Evolutionary conservation across 2,329 filamentous ascomycete genomes (phyloP).

Genomic region (Metarhizium sp.): DNA sequence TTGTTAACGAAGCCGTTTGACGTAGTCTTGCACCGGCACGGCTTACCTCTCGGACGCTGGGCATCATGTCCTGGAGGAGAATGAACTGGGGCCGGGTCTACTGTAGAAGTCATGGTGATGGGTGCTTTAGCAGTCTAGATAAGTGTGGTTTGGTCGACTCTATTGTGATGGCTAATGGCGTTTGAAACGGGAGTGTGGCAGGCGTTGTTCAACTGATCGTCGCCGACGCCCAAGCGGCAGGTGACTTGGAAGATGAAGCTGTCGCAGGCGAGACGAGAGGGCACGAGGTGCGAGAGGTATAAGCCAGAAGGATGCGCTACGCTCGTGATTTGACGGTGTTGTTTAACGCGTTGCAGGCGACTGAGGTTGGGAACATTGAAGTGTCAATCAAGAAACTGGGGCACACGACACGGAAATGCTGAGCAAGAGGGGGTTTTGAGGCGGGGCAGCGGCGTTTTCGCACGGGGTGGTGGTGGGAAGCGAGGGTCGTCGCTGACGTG

Average conservation of each 20-base stretch:
- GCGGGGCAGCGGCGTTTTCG: too few relatives aligned
- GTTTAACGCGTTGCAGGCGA: not conserved
- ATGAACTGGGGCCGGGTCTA: constrained; percentile 29
- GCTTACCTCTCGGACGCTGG: constrained; percentile 37
- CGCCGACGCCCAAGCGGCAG: not conserved
- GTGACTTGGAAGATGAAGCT: not conserved
- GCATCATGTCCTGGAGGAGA: constrained; percentile 30
- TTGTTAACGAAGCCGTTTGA: not conserved
- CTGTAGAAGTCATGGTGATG: constrained; percentile 28
- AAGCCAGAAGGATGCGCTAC: not conserved
- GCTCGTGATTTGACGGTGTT: not conserved
- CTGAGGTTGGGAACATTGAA: not conserved
- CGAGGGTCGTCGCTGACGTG: too few relatives aligned
- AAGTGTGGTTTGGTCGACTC: not conserved
- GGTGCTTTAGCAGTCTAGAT: not conserved
- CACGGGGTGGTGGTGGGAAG: too few relatives aligned
- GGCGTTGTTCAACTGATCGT: not conserved
- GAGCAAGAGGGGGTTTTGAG: too few relatives aligned
- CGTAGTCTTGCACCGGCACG: not conserved
- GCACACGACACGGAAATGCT: too few relatives aligned
- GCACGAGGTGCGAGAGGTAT: not conserved
- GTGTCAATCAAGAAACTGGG: too few relatives aligned
- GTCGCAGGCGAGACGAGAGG: not conserved
- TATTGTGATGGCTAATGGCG: not conserved
- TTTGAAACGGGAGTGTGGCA: not conserved